phyloP scores from a whole-genome alignment of 2,329 filamentous ascomycete genomes.

The Cladosporium sp. region DNA sequence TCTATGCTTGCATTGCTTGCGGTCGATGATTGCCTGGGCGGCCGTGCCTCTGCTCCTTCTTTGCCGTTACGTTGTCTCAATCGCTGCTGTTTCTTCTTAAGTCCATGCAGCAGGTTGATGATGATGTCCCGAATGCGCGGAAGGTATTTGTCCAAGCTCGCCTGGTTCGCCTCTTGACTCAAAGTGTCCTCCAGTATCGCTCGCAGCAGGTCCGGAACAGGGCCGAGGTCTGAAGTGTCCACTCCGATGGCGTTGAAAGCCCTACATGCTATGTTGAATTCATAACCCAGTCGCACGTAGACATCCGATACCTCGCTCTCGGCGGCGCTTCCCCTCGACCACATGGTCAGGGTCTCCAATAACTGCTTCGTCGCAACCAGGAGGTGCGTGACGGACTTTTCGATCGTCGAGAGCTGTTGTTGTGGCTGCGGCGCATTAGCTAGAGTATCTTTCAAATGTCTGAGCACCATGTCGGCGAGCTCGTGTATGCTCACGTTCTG shows the following conservation, averaged over 20 bases:
- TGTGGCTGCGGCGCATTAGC: constrained; percentile 55
- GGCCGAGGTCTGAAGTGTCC: constrained; percentile 89
- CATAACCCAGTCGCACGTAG: constrained; percentile 94
- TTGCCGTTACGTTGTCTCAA: constrained; percentile 61
- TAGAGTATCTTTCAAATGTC: constrained; percentile 20
- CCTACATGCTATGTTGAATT: constrained; percentile 98
- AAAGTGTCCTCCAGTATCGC: constrained; percentile 93
- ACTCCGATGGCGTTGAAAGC: constrained; percentile 97
- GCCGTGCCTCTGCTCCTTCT: constrained; percentile 41
- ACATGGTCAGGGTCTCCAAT: constrained; percentile 94
- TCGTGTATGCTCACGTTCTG: constrained; percentile 31
- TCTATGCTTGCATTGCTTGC: constrained; percentile 51
- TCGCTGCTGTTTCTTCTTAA: constrained; percentile 96
- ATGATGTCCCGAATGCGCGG: constrained; percentile 97
- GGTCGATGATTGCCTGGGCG: constrained; percentile 47
- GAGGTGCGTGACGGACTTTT: constrained; percentile 97
- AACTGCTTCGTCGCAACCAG: constrained; percentile 97
- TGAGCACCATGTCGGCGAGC: background rate
- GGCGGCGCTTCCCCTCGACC: constrained; percentile 89
- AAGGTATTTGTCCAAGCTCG: constrained; percentile 90
- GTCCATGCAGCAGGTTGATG: constrained; percentile 90
- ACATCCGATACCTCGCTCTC: constrained; percentile 97
- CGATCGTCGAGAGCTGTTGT: constrained; percentile 89
- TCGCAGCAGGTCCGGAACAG: constrained; percentile 87
- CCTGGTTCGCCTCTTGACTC: constrained; percentile 91